A percentile compares a stretch with the other conserved stretches of the same genome.
These are phyloP conservation scores for Moesziomyces parantarcticus DNA, from an alignment of 1,284 basidiomycete genomes.

Conservation along the genomic window DNA sequence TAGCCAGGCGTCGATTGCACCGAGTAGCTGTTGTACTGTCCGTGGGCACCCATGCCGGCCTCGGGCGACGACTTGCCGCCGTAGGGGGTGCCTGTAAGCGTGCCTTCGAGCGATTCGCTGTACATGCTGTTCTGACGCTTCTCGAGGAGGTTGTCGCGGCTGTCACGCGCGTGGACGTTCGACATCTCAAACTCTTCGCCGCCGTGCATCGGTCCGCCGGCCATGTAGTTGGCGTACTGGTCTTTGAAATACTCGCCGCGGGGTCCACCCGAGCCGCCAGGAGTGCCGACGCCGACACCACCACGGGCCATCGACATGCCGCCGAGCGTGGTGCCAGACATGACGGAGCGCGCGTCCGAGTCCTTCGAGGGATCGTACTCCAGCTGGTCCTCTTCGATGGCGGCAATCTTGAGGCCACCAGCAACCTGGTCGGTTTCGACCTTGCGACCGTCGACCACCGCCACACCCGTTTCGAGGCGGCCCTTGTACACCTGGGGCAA, in stretches of 20 bases:
- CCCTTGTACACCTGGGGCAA: slow-evolving; percentile 62
- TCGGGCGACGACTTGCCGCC: slow-evolving; percentile 39
- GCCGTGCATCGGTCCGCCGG: slow-evolving; percentile 32
- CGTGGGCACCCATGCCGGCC: slow-evolving; percentile 21
- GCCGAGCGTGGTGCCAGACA: slow-evolving; percentile 61
- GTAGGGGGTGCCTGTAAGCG: slow-evolving; percentile 33
- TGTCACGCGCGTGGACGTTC: slow-evolving; percentile 43
- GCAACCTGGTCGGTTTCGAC: slow-evolving; percentile 52
- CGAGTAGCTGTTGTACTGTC: slow-evolving; percentile 23
- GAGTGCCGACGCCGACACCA: slow-evolving; percentile 30
- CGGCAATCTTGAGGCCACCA: slow-evolving; percentile 61
- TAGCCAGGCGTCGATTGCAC: slow-evolving; percentile 17
- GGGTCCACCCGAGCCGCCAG: slow-evolving; percentile 18
- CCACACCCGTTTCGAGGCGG: slow-evolving; percentile 41
- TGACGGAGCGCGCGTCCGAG: slow-evolving; percentile 56
- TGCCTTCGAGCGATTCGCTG: slow-evolving; percentile 45
- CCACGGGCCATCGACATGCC: slow-evolving; percentile 28
- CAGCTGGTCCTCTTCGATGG: slow-evolving; percentile 62
- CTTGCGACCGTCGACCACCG: slow-evolving; percentile 54
- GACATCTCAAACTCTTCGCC: slow-evolving; percentile 60
- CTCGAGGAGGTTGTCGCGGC: slow-evolving; percentile 61
- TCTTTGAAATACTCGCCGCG: slow-evolving; percentile 51
- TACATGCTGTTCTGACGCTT: slow-evolving; percentile 45
- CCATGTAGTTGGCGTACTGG: slow-evolving; percentile 58
- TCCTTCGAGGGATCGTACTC: slow-evolving; percentile 62